A percentile compares a stretch with the other conserved stretches of the same genome.
phyloP scores from a whole-genome alignment of 2,329 filamentous ascomycete genomes.

The Penicillium griseofulvum region DNA sequence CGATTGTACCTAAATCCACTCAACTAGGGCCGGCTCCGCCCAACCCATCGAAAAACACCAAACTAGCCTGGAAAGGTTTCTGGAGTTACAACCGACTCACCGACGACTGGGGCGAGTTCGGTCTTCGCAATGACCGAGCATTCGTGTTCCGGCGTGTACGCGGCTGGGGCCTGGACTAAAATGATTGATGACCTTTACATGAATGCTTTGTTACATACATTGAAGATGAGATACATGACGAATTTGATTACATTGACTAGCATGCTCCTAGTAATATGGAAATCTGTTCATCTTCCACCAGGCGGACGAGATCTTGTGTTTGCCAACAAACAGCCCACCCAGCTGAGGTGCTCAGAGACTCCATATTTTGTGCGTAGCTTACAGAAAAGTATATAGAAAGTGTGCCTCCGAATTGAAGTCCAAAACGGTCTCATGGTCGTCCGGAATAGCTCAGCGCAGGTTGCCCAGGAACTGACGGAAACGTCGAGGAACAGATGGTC shows the following conservation, averaged over 20 bases:
- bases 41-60: conserved; percentile 70
- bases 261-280: too few species aligned
- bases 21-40: conserved; percentile 32
- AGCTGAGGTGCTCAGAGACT: too few species aligned
- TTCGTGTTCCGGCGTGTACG: conserved; percentile 63
- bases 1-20: conserved; percentile 54
- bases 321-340: too few species aligned
- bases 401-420: too few species aligned
- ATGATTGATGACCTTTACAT: conserved; percentile 17
- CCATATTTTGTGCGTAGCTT: too few species aligned
- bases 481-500: conserved; percentile 3
- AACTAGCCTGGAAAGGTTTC: conserved; percentile 82
- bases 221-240: background rate
- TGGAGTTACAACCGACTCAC: conserved; percentile 88
- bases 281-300: too few species aligned
- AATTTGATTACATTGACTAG: background rate
- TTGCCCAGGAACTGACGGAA: conserved; percentile 3
- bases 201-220: conserved; percentile 2
- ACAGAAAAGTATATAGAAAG: too few species aligned
- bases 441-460: background rate
- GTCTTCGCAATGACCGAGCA: conserved; percentile 58
- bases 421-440: background rate
- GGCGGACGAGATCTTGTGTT: too few species aligned
- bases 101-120: conserved; percentile 86
- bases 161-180: conserved; percentile 52